Base-by-base conservation (phyloP, 2,329 filamentous ascomycete genomes). In the Neofusicoccum cordaticola region DNA sequence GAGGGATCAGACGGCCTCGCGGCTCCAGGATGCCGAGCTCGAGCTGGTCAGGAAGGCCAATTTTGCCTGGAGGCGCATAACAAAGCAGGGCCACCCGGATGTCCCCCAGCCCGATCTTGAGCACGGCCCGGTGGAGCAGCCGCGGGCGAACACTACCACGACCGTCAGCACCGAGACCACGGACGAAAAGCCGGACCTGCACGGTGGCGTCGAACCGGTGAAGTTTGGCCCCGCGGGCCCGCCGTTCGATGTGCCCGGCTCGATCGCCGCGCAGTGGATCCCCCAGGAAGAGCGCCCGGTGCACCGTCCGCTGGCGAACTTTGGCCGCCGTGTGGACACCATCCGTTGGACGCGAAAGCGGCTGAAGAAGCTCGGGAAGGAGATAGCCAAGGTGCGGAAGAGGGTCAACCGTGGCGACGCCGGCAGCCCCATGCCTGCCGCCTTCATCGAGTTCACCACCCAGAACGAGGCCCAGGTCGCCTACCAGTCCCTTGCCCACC, bases 391-490 rank as follows among this genome's bases (percentile, higher is more conserved):
- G 51, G 95, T 98, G 69, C 95, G 99, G 74, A 85, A 89, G 62
- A 84, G 95, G 57, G 90, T 91, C 0, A 93, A 97, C 69, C 35
- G 87, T 89, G 6, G 98, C 92, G 67, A 93, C 93, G 0, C 80
- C 93, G 53, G 95, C 15, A 35, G 11, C 2, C 37, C 61, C 2
- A 11, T 97, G 93, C 97, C 91, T 71, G 97, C 94, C 0, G 95
- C 95, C 0, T 99, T 99, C 71, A 92, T 99, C 67, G 95, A 99
- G 74, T 99, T 99, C 83, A 97, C 98, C 72, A 90, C 97, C 73
- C 95, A 99, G 75, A 91, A 97, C 1, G 93, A 94, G 6, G 95
- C 95, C 0, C 95, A 99, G 72, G 97, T 99, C 94, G 95, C 94
- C 65, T 97, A 92, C 74, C 95, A 99, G 75, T 88, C 92, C 53